These are phyloP conservation scores for Amaranthus hypochondriacus DNA, from an alignment of 148 eudicot genomes.

Conservation along the genomic window DNA sequence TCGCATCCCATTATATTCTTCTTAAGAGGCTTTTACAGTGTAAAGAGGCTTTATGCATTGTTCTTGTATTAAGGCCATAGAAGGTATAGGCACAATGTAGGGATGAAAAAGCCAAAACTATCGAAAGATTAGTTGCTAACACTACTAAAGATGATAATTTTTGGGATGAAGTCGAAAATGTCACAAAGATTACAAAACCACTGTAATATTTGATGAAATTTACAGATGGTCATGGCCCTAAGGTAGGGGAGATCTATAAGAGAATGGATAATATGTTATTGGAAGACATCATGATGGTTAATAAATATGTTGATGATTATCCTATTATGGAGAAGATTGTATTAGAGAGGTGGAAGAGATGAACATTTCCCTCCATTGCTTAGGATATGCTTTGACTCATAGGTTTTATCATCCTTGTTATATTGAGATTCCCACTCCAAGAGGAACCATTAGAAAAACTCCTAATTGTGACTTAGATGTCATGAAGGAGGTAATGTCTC, in stretches of 20 bases:
- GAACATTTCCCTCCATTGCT: background rate
- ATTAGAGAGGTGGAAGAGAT: background rate
- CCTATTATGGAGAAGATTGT: background rate
- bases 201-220: background rate
- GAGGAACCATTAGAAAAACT: no score
- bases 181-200: background rate
- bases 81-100: no score
- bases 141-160: background rate
- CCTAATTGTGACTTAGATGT: no score
- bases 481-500: no score
- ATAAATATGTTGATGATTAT: background rate
- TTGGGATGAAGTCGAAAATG: background rate
- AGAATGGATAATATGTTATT: background rate
- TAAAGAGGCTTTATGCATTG: no score
- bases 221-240: background rate
- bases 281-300: background rate
- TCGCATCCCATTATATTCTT: no score
- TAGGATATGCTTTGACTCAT: background rate
- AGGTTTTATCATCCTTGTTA: background rate
- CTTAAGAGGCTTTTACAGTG: no score
- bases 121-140: no score
- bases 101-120: no score
- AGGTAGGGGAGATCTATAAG: background rate
- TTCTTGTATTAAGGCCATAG: no score
- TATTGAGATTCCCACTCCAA: no score